A percentile compares a stretch with the other conserved stretches of the same genome.
phyloP scores from a whole-genome alignment of 1,139 yeast species.

The Geotrichum bryndzae region DNA sequence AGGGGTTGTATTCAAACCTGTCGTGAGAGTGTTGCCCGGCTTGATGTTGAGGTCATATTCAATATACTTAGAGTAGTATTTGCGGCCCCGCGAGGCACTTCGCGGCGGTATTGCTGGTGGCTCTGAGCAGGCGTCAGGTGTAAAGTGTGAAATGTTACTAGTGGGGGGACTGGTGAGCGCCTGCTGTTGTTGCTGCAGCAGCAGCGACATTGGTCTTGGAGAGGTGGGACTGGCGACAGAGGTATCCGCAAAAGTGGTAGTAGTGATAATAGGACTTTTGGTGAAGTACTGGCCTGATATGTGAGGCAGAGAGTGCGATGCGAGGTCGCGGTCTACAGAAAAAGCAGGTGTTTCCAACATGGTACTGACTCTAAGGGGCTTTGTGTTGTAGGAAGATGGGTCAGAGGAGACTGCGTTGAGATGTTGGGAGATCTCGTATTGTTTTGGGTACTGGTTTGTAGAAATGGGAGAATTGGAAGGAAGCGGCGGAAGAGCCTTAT shows the following conservation, averaged over 20 bases:
- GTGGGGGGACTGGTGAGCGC: not conserved
- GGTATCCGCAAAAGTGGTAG: too few relatives aligned
- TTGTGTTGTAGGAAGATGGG: not conserved
- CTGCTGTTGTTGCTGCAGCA: not conserved
- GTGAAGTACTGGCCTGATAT: not conserved
- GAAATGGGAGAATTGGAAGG: not conserved
- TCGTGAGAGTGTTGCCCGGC: not conserved
- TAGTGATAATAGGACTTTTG: too few relatives aligned
- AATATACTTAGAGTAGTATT: not conserved
- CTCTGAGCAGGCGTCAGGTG: not conserved
- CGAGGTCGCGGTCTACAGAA: not conserved
- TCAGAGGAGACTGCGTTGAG: not conserved
- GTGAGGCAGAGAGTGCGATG: not conserved
- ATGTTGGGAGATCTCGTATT: not conserved
- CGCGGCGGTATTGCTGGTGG: constrained; percentile 9
- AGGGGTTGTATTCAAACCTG: not conserved
- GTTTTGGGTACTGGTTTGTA: not conserved
- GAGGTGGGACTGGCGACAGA: too few relatives aligned
- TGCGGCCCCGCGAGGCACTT: not conserved
- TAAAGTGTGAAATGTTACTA: not conserved
- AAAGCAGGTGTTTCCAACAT: not conserved
- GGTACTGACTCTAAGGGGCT: not conserved
- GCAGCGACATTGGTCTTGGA: too few relatives aligned
- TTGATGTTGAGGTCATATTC: not conserved
- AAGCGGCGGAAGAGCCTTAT: not conserved